Evolutionary conservation across 2,329 filamentous ascomycete genomes (phyloP).

Genomic region (Sordariomycetes sp.): DNA sequence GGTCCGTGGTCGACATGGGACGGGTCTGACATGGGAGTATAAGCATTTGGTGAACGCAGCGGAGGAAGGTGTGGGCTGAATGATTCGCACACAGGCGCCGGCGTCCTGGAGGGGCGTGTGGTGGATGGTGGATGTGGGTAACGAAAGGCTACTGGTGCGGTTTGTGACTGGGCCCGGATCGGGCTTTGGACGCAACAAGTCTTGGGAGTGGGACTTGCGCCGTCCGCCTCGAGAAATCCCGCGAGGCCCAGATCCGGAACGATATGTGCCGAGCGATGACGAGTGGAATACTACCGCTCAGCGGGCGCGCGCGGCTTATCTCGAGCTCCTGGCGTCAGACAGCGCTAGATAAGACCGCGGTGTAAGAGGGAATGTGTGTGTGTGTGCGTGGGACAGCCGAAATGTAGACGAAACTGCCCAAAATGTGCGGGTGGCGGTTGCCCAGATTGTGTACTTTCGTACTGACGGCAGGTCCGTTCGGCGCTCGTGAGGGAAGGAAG

Average conservation of each 20-base stretch:
- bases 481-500: neutral
- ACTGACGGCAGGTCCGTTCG: neutral
- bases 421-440: neutral
- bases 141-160: neutral
- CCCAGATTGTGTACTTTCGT: neutral
- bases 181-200: neutral
- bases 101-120: neutral
- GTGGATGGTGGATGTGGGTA: too few relatives aligned
- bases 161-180: neutral
- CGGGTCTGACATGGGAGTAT: conserved; percentile 2
- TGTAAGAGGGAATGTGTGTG: neutral
- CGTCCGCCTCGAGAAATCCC: neutral
- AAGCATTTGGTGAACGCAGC: conserved; percentile 1
- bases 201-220: neutral
- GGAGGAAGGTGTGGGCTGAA: conserved; percentile 3
- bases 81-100: conserved; percentile 2
- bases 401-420: neutral
- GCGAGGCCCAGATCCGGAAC: neutral
- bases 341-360: neutral
- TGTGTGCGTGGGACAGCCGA: neutral
- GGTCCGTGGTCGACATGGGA: conserved; percentile 1
- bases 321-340: neutral
- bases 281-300: neutral
- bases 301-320: neutral
- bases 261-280: neutral